Evolutionary conservation across 2,329 filamentous ascomycete genomes (phyloP).

Genomic region (Talaromyces sp.): DNA sequence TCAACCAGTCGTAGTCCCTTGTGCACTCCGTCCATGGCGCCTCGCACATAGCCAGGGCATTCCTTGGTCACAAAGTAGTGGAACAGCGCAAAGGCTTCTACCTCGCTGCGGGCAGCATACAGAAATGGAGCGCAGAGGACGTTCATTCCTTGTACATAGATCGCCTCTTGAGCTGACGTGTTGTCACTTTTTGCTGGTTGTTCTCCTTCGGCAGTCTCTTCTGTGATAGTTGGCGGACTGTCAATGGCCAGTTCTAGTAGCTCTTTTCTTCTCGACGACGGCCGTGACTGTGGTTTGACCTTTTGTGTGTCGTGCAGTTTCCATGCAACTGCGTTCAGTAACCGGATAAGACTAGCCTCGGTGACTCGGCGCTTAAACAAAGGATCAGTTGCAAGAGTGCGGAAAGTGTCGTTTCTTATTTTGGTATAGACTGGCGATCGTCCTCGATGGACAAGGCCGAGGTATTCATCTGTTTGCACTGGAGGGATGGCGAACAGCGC

Average conservation of each 20-base stretch:
- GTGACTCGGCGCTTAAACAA: conserved; percentile 92
- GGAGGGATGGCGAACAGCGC: conserved; percentile 85
- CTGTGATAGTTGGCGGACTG: conserved; percentile 31
- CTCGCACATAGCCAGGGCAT: conserved; percentile 87
- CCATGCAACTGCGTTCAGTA: conserved; percentile 95
- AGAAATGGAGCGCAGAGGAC: conserved; percentile 92
- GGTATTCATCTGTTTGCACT: conserved; percentile 79
- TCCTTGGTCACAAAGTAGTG: conserved; percentile 80
- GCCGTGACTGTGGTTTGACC: conserved; percentile 27
- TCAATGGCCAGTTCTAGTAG: conserved; percentile 33
- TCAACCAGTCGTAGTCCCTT: conserved; percentile 86
- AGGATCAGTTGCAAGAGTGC: conserved; percentile 93
- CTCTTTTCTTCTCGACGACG: conserved; percentile 44
- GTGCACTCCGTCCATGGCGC: conserved; percentile 96
- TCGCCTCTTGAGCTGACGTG: conserved; percentile 63
- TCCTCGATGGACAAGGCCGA: conserved; percentile 83
- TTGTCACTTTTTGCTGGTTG: conserved; percentile 41
- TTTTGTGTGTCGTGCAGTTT: conserved; percentile 70
- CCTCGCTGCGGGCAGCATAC: conserved; percentile 88
- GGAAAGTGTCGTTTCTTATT: conserved; percentile 97
- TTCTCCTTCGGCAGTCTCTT: conserved; percentile 43
- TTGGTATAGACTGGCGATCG: conserved; percentile 93
- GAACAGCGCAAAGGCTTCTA: conserved; percentile 89
- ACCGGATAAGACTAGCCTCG: conserved; percentile 86
- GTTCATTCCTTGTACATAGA: conserved; percentile 98